Conservation (phyloP, 495 filamentous ascomycete genomes). For the Penicillium malachiteum region DNA sequence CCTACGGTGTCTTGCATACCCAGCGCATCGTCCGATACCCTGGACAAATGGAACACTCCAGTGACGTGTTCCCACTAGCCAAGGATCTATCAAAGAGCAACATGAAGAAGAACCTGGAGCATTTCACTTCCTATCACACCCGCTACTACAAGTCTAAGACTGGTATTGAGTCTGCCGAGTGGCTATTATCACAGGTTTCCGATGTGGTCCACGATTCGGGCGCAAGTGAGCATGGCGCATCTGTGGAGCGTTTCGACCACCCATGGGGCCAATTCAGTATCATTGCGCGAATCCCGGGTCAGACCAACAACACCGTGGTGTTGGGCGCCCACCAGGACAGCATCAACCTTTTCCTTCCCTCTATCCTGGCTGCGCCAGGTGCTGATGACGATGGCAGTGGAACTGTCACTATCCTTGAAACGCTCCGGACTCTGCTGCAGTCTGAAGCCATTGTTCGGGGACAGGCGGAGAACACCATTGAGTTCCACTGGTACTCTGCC, state of each 20-base stretch:
- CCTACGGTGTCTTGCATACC: constrained; percentile 30
- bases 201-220: constrained; percentile 67
- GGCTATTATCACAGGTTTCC: constrained; percentile 78
- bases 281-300: constrained; percentile 90
- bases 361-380: constrained; percentile 72
- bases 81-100: constrained; percentile 67
- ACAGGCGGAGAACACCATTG: constrained; percentile 71
- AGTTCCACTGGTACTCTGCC: constrained; percentile 95
- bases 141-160: constrained; percentile 87
- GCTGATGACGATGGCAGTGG: constrained; percentile 77
- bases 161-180: constrained; percentile 84
- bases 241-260: constrained; percentile 73
- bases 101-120: constrained; percentile 75
- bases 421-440: constrained; percentile 61
- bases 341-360: constrained; percentile 88
- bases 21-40: constrained; percentile 58
- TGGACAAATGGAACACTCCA: constrained; percentile 59
- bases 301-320: constrained; percentile 78
- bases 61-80: constrained; percentile 66
- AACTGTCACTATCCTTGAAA: constrained; percentile 76
- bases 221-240: constrained; percentile 65
- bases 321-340: constrained; percentile 78
- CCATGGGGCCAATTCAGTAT: constrained; percentile 87
- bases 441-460: constrained; percentile 52
- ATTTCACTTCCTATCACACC: constrained; percentile 79